Percentiles rank a stretch among this genome's conserved stretches.
Evolutionary conservation across 2,329 filamentous ascomycete genomes (phyloP).

Genomic region (Epichloe bromicola): DNA sequence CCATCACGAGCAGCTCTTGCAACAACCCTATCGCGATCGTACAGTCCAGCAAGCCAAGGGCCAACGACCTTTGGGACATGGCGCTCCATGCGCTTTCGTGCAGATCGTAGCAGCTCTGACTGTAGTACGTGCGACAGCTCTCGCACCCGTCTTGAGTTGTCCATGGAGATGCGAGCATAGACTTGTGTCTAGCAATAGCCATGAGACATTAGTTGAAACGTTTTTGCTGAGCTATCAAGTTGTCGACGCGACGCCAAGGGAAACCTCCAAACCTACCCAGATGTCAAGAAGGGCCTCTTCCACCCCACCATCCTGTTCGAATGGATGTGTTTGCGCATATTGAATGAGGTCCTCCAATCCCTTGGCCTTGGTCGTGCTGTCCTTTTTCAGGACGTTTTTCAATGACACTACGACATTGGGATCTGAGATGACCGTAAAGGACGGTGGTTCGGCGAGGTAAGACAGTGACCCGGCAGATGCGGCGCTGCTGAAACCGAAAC

Average conservation of each 20-base stretch:
- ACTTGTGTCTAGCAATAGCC: conserved; percentile 52
- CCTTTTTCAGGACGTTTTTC: conserved; percentile 87
- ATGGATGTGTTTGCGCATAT: conserved; percentile 43
- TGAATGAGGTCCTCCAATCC: conserved; percentile 73
- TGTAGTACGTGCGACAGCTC: conserved; percentile 74
- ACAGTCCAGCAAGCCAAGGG: conserved; percentile 82
- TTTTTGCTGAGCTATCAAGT: not conserved
- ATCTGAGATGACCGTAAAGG: conserved; percentile 65
- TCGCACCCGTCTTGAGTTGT: conserved; percentile 75
- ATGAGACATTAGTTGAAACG: not conserved
- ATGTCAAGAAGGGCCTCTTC: conserved; percentile 78
- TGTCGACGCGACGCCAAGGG: no score
- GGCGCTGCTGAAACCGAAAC: conserved; percentile 22
- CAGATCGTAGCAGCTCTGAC: conserved; percentile 43
- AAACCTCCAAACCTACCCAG: conserved; percentile 48
- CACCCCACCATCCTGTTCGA: conserved; percentile 44
- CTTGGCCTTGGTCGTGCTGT: conserved; percentile 81
- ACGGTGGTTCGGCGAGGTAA: conserved; percentile 75
- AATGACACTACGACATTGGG: conserved; percentile 78
- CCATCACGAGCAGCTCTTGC: conserved; percentile 67
- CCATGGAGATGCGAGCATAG: conserved; percentile 82
- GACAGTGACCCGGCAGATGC: conserved; percentile 48
- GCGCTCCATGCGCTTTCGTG: conserved; percentile 72
- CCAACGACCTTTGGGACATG: conserved; percentile 66
- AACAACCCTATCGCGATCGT: conserved; percentile 71